These are phyloP conservation scores for Porogramme epimiltina DNA, from an alignment of 1,284 basidiomycete species.

Conservation along the genomic window DNA sequence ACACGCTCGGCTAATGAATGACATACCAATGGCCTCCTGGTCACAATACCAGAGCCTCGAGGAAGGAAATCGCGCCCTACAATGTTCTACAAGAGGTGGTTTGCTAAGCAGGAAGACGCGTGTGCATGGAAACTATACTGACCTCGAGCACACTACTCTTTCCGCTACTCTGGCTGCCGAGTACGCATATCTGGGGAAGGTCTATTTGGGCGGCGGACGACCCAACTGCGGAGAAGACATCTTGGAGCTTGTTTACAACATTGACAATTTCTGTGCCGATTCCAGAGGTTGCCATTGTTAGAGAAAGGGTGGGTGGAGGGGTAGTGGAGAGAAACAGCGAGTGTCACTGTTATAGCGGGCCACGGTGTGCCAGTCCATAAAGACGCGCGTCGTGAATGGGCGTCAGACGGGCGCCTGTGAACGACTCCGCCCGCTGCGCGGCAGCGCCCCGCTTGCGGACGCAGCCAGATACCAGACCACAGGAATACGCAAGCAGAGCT, in stretches of 20 bases:
- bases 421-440: background rate
- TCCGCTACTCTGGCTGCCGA: slow-evolving; percentile 85
- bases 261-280: slow-evolving; percentile 78
- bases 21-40: slow-evolving; percentile 83
- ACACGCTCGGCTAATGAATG: background rate
- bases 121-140: slow-evolving; percentile 20
- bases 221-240: slow-evolving; percentile 84
- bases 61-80: slow-evolving; percentile 97
- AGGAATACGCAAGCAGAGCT: no score
- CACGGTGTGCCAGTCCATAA: slow-evolving; percentile 13
- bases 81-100: slow-evolving; percentile 70
- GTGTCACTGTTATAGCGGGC: slow-evolving; percentile 11
- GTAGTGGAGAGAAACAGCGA: slow-evolving; percentile 11
- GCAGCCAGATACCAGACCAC: no score
- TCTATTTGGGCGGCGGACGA: slow-evolving; percentile 76
- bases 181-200: slow-evolving; percentile 85
- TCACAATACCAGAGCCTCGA: slow-evolving; percentile 97
- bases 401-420: background rate
- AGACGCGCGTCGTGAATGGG: slow-evolving; percentile 23
- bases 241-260: slow-evolving; percentile 83
- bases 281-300: slow-evolving; percentile 54
- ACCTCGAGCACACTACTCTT: slow-evolving; percentile 89
- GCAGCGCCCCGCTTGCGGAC: background rate
- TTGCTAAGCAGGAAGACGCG: background rate
- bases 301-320: slow-evolving; percentile 6